phyloP scores from a whole-genome alignment of 805 yeast genomes.

The Barnettozyma pratensis region DNA sequence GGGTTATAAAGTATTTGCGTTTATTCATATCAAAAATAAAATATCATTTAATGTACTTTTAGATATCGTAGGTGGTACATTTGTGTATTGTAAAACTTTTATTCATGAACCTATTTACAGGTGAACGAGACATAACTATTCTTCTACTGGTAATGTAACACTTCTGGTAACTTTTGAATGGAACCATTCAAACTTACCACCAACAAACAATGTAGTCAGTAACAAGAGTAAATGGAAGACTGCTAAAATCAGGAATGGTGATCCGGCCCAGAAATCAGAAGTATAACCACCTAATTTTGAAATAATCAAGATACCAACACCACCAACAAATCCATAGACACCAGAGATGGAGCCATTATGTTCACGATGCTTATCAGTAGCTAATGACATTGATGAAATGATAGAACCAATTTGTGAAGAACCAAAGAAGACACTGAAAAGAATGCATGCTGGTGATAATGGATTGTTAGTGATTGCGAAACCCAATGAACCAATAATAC shows the following conservation, averaged over 20 bases:
- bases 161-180: constrained; percentile 1
- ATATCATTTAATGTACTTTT: constrained; percentile 11
- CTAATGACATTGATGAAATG: constrained; percentile 59
- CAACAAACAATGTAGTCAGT: constrained; percentile 15
- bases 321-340: constrained; percentile 62
- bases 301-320: constrained; percentile 56
- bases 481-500: constrained; percentile 39
- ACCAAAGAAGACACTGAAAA: constrained; percentile 46
- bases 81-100: too few relatives aligned
- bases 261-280: constrained; percentile 51
- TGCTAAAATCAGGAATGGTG: constrained; percentile 54
- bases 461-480: constrained; percentile 31
- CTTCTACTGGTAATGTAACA: constrained; percentile 11
- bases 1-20: constrained; percentile 18
- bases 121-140: not conserved
- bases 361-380: constrained; percentile 38
- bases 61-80: too few relatives aligned
- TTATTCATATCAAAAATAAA: constrained; percentile 19
- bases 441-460: constrained; percentile 28
- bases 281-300: constrained; percentile 58
- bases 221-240: constrained; percentile 31
- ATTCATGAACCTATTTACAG: constrained; percentile 1
- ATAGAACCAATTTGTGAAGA: constrained; percentile 58
- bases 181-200: constrained; percentile 17
- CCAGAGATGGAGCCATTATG: constrained; percentile 66